Evolutionary conservation across 1,139 yeast species (phyloP), one percentile per base, ranked within the genome.

Genomic region (Hansenula sp.): DNA sequence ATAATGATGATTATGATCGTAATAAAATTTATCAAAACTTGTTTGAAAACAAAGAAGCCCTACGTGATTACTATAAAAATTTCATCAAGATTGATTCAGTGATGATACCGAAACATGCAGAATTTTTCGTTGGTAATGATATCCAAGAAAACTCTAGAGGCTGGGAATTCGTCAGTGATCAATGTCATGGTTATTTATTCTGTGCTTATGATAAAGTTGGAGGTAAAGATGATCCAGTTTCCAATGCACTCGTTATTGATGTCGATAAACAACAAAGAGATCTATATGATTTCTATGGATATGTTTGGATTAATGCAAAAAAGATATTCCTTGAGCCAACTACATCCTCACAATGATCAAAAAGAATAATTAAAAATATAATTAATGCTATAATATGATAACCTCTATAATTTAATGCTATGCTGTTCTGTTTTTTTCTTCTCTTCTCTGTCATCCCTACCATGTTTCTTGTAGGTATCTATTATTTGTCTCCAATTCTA

Each of bases 391-490:
- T 29, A 4, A 13, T 18, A 11, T 11, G 10, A 19, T 4, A 19
- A 13, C 5, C 22, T 19, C 16, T 19, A 18, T 30, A 19, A 11
- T 30, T 19, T 10, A 18, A 27, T 27, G 29, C 29, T n/a, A 32
- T 19, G 14, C 12, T 19, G 21, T 27, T 7, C 3, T 22, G 6
- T 22, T 14, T 12, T 4, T 21, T 7, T 30, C n/a, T 12, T 10
- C 25, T n/a, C n/a, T n/a, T n/a, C n/a, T n/a, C n/a, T n/a, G n/a
- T n/a, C n/a, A n/a, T n/a, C n/a, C n/a, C n/a, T 44, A 90, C 97
- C 97, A 90, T 0, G 96, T 89, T 57, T 92, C 98, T 60, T 92
- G 97, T 40, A 87, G 67, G 56, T 87, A 90, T 48, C 90, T 66
- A 8, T 82, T 80, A 8, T 59, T 56, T 46, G 73, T 74, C 53